Evolutionary conservation across 2,329 filamentous ascomycete genomes (phyloP), one percentile per base, ranked within the genome.

Genomic region (Ophiostoma australiae): DNA sequence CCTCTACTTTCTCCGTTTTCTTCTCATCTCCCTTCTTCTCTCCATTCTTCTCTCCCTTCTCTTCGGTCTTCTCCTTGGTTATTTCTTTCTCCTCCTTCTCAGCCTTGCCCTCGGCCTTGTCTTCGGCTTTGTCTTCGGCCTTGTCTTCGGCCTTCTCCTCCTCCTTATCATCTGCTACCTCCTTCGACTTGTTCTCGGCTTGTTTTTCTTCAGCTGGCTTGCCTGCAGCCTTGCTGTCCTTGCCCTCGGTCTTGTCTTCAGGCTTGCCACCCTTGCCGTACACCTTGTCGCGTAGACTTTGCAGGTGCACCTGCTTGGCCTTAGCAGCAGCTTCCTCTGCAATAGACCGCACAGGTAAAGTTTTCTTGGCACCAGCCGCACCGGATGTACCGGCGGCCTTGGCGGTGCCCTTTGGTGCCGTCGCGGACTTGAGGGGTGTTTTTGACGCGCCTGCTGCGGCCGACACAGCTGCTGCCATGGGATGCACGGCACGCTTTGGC

Each of bases 251-350:
- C 35, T 70, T 48, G 8, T 55, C 48, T 23, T 27, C 52, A 17
- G 52, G 52, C 52, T 58, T 58, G 10, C 23, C 52, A 10, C 44
- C 79, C 74, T 84, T 84, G 69, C 84, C 84, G 73, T 87, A 78
- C 5, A 86, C 85, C 78, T 87, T 87, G 70, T 85, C 83, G 70
- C 84, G 81, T 73, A 88, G 77, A 75, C 78, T 81, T 73, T 86
- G 82, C 73, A 88, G 81, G 70, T 83, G 84, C 74, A 84, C 80
- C 75, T 88, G 83, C 80, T 89, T 89, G 68, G 88, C 88, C 78
- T 86, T 89, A 75, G 84, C 80, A 0, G 88, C 88, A 68, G 86
- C 88, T 77, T 93, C 90, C 76, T 91, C 85, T 61, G 87, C 87
- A 69, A 88, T 82, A 76, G 84, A 86, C 74, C 82, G 81, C 68